Percentiles rank a stretch among this genome's conserved stretches.
Evolutionary conservation across 176 grass and related monocot species (phyloP).

Genomic region (Musa troglodytarum): DNA sequence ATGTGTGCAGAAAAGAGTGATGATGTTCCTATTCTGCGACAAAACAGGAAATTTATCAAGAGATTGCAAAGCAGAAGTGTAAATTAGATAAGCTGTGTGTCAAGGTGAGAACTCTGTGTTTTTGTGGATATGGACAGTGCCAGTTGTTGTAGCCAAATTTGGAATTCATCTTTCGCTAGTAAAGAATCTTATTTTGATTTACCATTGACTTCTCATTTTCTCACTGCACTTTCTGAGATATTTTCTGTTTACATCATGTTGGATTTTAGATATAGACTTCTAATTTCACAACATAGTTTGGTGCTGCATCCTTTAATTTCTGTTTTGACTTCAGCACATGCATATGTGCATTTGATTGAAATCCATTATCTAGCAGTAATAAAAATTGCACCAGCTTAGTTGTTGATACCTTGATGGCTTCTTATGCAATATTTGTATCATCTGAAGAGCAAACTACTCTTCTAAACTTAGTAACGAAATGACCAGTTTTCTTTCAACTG

Average conservation of each 20-base stretch:
- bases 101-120: constrained; percentile 37
- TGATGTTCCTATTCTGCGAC: constrained; percentile 26
- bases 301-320: no score
- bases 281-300: no score
- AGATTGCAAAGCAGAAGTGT: constrained; percentile 54
- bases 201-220: neutral
- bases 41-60: constrained; percentile 50
- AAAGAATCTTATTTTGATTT: neutral
- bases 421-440: no score
- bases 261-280: no score
- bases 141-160: neutral
- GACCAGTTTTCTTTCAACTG: no score
- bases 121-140: neutral
- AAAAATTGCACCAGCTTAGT: no score
- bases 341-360: neutral
- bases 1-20: constrained; percentile 31
- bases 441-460: no score
- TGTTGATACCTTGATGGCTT: no score
- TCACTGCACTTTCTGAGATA: neutral
- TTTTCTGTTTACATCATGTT: no score
- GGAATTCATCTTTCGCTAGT: neutral
- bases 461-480: no score
- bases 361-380: neutral
- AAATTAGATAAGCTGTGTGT: constrained; percentile 55
- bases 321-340: no score